phyloP scores from a whole-genome alignment of 2,329 filamentous ascomycete species.

The Phyllosticta citriasiana region DNA sequence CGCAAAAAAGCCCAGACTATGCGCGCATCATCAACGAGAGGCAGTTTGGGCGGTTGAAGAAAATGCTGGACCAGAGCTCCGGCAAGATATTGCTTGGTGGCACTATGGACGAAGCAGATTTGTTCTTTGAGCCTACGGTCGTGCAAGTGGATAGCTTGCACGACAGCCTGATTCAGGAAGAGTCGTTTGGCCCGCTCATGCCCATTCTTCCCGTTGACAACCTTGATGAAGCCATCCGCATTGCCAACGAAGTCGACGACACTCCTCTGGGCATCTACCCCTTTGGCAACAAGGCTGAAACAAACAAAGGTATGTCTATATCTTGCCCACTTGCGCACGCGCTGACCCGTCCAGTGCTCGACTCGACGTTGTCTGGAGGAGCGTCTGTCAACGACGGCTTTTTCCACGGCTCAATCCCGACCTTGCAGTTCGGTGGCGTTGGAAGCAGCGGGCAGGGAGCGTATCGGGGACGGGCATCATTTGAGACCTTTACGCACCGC shows the following conservation, averaged over 20 bases:
- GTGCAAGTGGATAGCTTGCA: constrained; percentile 67
- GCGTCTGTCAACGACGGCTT: constrained; percentile 48
- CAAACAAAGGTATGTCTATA: constrained; percentile 52
- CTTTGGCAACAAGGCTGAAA: constrained; percentile 74
- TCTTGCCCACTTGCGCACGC: not conserved
- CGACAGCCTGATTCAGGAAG: constrained; percentile 69
- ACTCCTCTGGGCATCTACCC: constrained; percentile 78
- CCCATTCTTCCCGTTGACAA: constrained; percentile 67
- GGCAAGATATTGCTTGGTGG: constrained; percentile 86
- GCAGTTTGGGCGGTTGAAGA: constrained; percentile 75
- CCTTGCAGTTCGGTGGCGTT: constrained; percentile 72
- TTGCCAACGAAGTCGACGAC: constrained; percentile 69
- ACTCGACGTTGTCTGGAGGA: constrained; percentile 40
- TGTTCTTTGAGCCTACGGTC: constrained; percentile 87
- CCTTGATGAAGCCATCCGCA: constrained; percentile 75
- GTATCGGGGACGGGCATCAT: constrained; percentile 68
- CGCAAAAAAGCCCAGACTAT: constrained; percentile 68
- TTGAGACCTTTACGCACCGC: constrained; percentile 58
- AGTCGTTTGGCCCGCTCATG: constrained; percentile 90
- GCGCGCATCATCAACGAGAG: constrained; percentile 69
- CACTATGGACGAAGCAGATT: constrained; percentile 64
- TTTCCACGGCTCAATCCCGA: constrained; percentile 61
- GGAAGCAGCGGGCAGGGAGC: constrained; percentile 66
- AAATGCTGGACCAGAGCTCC: constrained; percentile 73
- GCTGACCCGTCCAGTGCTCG: constrained; percentile 25